A percentile compares a stretch with the other conserved stretches of the same genome.
phyloP scores from a whole-genome alignment of 768 basidiomycete species.

The Mycena galopus region DNA sequence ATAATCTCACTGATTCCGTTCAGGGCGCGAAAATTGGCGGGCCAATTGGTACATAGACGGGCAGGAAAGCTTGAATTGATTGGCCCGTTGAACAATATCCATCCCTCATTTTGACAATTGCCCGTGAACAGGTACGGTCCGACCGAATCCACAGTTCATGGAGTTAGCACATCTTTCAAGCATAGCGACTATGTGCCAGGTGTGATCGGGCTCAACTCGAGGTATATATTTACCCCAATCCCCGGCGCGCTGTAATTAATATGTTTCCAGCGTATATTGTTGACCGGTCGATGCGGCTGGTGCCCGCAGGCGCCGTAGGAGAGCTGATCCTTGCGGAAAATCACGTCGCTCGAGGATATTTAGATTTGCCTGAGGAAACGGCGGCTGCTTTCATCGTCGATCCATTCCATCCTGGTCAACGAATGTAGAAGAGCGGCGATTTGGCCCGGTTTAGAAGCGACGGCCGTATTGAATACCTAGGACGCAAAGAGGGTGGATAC shows the following conservation, averaged over 20 bases:
- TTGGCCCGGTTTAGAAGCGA: slow-evolving; percentile 7
- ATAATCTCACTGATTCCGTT: too few species aligned
- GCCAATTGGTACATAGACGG: slow-evolving; percentile 10
- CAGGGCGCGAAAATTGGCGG: not conserved
- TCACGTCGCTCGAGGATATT: slow-evolving; percentile 16
- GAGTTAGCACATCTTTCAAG: not conserved
- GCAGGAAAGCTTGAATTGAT: slow-evolving; percentile 4
- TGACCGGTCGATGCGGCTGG: not conserved
- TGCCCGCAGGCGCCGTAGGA: slow-evolving; percentile 4
- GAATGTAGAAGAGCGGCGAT: slow-evolving; percentile 16
- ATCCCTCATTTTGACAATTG: not conserved
- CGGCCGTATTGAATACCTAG: slow-evolving; percentile 9
- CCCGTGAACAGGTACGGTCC: slow-evolving; percentile 2
- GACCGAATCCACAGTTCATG: slow-evolving; percentile 7
- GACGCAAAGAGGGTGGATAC: slow-evolving; percentile 10
- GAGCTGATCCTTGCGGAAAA: slow-evolving; percentile 9
- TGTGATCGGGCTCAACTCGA: slow-evolving; percentile 7
- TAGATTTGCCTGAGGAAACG: slow-evolving; percentile 7
- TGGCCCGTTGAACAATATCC: not conserved
- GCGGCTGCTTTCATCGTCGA: slow-evolving; percentile 7
- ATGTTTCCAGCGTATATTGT: slow-evolving; percentile 4
- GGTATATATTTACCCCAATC: not conserved
- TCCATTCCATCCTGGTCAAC: slow-evolving; percentile 12
- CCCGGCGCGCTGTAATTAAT: not conserved
- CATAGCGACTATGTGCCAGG: slow-evolving; percentile 2